Evolutionary conservation across 1,284 basidiomycete species (phyloP), one percentile per base, ranked within the genome.

Genomic region (Ceratobasidium sp.): DNA sequence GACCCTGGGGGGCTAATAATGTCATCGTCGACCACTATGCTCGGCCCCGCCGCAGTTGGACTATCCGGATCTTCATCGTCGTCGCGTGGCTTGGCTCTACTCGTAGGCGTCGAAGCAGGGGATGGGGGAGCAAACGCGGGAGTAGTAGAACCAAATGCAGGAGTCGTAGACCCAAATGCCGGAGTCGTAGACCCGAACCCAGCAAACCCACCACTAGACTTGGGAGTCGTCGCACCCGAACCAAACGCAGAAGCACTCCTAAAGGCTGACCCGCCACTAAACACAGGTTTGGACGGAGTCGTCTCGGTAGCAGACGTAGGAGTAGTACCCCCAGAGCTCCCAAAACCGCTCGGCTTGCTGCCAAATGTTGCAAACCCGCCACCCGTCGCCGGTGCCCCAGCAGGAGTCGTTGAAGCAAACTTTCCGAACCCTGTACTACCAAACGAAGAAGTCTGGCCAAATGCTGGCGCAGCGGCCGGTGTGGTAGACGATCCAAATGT

Each of bases 371-470:
- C 22, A 41, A 68, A 68, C 24, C 65, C 65, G 29, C 65, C 65
- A 41, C 65, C 43, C 1, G 65, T 13, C 13, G 46, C 29, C 29
- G 65, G 48, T 14, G 49, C 48, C 1, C 39, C 51, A 6, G 51
- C 27, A n/a, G 63, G 63, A 31, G 63, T 53, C 39, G 65, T 68
- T 2, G 65, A 22, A 5, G 61, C 16, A 56, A 51, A 41, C 48
- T 68, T 54, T 2, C 59, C 59, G 24, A 62, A 62, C 14, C 59
- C 59, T 13, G 63, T 39, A 29, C 54, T 56, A 19, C 74, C 74
- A 59, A 76, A 76, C 24, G 71, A 56, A 11, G 76, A 69, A 14
- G 65, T 65, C 69, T 79, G 77, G 63, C 78, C 77, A 54, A 79
- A 78, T 2, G 74, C 75, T 19, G 79, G 71, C 49, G 69, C 46